Percentiles rank a stretch among this genome's conserved stretches.
Evolutionary conservation across 2,329 filamentous ascomycete species (phyloP).

Genomic region (Delphinella strobiligena): DNA sequence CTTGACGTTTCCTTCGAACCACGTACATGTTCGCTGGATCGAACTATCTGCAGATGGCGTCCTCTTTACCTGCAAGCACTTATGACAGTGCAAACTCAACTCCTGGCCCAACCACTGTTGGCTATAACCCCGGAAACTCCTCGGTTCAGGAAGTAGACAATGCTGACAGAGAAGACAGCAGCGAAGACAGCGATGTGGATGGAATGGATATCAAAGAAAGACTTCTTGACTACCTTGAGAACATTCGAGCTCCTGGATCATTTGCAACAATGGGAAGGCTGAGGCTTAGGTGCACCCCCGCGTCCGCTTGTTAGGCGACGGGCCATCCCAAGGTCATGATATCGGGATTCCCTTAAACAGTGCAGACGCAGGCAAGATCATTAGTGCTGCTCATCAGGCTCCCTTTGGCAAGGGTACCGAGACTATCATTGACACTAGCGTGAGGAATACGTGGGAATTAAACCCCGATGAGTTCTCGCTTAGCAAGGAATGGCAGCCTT

Average conservation of each 20-base stretch:
- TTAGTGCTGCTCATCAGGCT: slow-evolving; percentile 14
- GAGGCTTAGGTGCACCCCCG: not conserved
- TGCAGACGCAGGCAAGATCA: slow-evolving; percentile 9
- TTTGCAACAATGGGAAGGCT: slow-evolving; percentile 2
- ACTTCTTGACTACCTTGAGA: slow-evolving; percentile 2
- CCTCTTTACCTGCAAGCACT: too few relatives aligned
- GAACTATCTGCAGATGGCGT: too few relatives aligned
- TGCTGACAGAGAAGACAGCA: too few relatives aligned
- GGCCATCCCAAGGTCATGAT: not conserved
- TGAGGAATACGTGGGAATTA: slow-evolving; percentile 22
- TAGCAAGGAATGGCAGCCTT: slow-evolving; percentile 12
- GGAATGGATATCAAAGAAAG: not conserved
- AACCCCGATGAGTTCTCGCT: slow-evolving; percentile 13
- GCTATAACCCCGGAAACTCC: too few relatives aligned
- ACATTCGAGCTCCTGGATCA: not conserved
- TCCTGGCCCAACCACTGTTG: too few relatives aligned
- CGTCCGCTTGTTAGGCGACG: not conserved
- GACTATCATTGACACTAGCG: slow-evolving; percentile 19
- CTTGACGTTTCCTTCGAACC: too few relatives aligned
- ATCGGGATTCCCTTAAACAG: slow-evolving; percentile 8
- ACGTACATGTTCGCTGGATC: too few relatives aligned
- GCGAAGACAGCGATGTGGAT: too few relatives aligned
- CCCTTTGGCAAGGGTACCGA: slow-evolving; percentile 20
- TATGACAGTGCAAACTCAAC: too few relatives aligned
- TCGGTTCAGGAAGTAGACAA: too few relatives aligned